These are phyloP conservation scores for Cnidoscolus chayamansa DNA, from an alignment of 441 rosid species.

Conservation along the genomic window DNA sequence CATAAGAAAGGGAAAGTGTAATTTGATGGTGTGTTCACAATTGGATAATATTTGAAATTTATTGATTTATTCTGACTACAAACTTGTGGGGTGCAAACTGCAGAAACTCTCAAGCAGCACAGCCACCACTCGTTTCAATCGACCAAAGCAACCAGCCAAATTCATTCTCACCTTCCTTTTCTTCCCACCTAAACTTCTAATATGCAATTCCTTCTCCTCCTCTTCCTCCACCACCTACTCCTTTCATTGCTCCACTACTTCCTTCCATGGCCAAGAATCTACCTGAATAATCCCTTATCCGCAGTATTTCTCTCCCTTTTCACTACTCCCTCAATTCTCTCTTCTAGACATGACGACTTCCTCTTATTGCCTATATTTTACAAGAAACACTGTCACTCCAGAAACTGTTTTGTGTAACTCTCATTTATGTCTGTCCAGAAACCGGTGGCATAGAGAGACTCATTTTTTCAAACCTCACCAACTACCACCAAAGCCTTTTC, in stretches of 20 bases:
- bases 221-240: constrained; percentile 29
- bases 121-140: constrained; percentile 52
- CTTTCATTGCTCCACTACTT: constrained; percentile 20
- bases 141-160: constrained; percentile 36
- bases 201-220: constrained; percentile 31
- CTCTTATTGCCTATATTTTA: constrained; percentile 55
- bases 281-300: constrained; percentile 33
- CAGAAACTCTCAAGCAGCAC: constrained; percentile 28
- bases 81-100: constrained; percentile 9
- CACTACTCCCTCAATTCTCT: constrained; percentile 3
- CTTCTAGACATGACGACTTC: constrained; percentile 63
- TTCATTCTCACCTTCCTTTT: constrained; percentile 29
- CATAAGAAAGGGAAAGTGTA: neutral
- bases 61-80: neutral
- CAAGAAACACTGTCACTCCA: constrained; percentile 44
- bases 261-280: constrained; percentile 48
- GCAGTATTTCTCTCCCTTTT: constrained; percentile 13
- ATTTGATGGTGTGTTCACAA: neutral
- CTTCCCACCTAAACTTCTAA: constrained; percentile 14
- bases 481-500: constrained; percentile 32
- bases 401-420: constrained; percentile 34
- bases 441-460: constrained; percentile 33
- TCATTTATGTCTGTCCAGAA: constrained; percentile 42
- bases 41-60: constrained; percentile 5
- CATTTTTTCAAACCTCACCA: constrained; percentile 30